Conservation (phyloP, 331 rosid genomes). For the Pyracantha coccinea region DNA sequence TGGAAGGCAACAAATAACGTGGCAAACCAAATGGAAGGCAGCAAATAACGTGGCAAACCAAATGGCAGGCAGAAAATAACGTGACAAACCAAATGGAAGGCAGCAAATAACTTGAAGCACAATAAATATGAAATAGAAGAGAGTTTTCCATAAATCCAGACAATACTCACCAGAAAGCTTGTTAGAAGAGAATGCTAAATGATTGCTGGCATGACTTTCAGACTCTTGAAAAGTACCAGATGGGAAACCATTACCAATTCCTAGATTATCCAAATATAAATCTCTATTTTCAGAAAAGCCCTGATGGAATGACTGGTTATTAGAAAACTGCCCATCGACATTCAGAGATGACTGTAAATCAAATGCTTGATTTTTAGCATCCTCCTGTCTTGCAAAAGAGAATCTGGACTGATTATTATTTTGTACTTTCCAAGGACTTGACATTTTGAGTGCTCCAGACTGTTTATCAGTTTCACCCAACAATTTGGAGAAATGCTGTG, state of each 20-base stretch:
- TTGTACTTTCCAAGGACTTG: slow-evolving; percentile 66
- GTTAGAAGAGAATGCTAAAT: slow-evolving; percentile 33
- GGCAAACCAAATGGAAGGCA: background rate
- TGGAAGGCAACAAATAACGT: background rate
- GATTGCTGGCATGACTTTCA: slow-evolving; percentile 32
- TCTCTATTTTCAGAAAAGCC: slow-evolving; percentile 46
- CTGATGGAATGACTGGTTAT: slow-evolving; percentile 33
- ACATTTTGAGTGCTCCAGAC: slow-evolving; percentile 26
- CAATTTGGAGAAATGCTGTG: slow-evolving; percentile 49
- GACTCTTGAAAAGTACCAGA: slow-evolving; percentile 39
- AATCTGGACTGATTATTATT: slow-evolving; percentile 76
- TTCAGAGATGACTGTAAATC: slow-evolving; percentile 40
- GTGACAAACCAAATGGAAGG: background rate
- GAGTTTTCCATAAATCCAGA: background rate
- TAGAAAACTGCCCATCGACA: slow-evolving; percentile 33
- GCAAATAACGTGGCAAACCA: background rate
- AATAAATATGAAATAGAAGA: background rate
- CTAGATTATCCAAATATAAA: slow-evolving; percentile 33
- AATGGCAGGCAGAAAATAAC: background rate
- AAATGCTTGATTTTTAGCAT: slow-evolving; percentile 37
- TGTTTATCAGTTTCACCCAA: slow-evolving; percentile 52
- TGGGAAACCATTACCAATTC: slow-evolving; percentile 43
- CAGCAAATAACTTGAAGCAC: background rate
- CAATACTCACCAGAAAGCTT: slow-evolving; percentile 58
- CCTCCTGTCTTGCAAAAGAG: slow-evolving; percentile 87